Base-by-base conservation (phyloP, 345 rosid species). In the Corymbia maculata region DNA sequence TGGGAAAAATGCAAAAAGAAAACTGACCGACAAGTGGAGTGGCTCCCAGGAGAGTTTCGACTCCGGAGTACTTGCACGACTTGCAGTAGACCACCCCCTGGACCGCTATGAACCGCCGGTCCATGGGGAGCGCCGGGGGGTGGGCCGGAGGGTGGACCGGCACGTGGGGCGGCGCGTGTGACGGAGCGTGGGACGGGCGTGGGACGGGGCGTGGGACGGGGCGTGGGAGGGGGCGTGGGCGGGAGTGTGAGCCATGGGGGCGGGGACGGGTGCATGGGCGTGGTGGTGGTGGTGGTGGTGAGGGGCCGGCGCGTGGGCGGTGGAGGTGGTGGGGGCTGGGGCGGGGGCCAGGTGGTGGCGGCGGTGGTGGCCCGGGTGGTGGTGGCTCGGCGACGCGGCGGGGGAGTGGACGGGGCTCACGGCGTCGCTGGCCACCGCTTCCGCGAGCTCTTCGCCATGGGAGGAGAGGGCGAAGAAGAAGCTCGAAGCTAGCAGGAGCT, bases 41-140 rank as follows among this genome's bases (percentile, higher is more conserved):
- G 55, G 99, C 99, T 47, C 95, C 97, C 36, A 85, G 10, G 89
- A 97, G 96, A 17, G 99, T 91, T 22, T 93, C 90, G 68, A 51
- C 88, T 28, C 95, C 93, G 36, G 94, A 88, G 89, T 96, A 96
- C 55, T 94, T 94, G 97, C 99, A 98, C 51, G 97, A 92, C 92
- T 94, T 98, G 97, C 98, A 96, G 89, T 89, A 97, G 21, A 98
- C 97, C 4, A 93, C 95, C 26, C 99, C 99, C 79, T 92, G 95
- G 19, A 98, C 97, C 4, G 97, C 97, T 2, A 97, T 91, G 70
- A 96, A 90, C 70, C 92, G 92, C 91, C 99, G 91, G 50, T 87
- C 90, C 85, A 94, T 89, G 75, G 55, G 24, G 15, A 30, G 66
- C 1, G 93, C 91, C 0, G 95, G 93, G 87, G 91, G 84, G 1